A percentile compares a stretch with the other conserved stretches of the same genome.
phyloP scores from a whole-genome alignment of 2,329 filamentous ascomycete species.

The Aureobasidium subglaciale region DNA sequence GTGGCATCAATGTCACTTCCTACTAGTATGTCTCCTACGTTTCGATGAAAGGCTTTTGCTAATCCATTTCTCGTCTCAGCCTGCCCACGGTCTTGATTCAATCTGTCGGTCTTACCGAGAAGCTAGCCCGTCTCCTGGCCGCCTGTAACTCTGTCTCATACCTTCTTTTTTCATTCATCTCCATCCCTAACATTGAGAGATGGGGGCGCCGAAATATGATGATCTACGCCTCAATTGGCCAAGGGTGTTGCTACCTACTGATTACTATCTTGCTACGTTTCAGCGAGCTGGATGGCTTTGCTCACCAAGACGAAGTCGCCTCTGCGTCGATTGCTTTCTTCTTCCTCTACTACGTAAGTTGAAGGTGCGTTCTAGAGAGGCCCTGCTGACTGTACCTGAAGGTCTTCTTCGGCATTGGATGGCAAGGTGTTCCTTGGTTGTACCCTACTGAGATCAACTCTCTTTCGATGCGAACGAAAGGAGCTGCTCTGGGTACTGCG shows the following conservation, averaged over 20 bases:
- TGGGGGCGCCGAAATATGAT: constrained; percentile 54
- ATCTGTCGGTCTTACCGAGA: constrained; percentile 48
- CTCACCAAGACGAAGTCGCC: constrained; percentile 25
- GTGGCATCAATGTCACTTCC: constrained; percentile 30
- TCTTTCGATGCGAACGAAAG: constrained; percentile 43
- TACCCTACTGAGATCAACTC: constrained; percentile 44
- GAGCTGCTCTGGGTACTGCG: constrained; percentile 43
- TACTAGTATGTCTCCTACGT: constrained; percentile 33
- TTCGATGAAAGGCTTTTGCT: not conserved
- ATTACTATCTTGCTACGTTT: constrained; percentile 45
- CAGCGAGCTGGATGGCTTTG: constrained; percentile 29
- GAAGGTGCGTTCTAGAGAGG: constrained; percentile 18
- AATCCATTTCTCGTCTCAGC: not conserved
- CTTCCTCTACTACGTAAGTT: constrained; percentile 43
- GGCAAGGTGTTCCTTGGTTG: constrained; percentile 34
- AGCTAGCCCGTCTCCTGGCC: constrained; percentile 49
- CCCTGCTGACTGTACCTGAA: too few species aligned
- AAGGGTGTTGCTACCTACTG: constrained; percentile 45
- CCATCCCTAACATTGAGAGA: constrained; percentile 42
- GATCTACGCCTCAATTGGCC: constrained; percentile 49
- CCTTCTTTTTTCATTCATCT: constrained; percentile 41
- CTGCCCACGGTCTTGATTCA: constrained; percentile 54
- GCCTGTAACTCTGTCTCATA: constrained; percentile 48
- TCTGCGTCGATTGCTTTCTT: constrained; percentile 43
- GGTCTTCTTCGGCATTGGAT: constrained; percentile 45